phyloP scores from a whole-genome alignment of 176 grass and related monocot species.

The Oryza glaberrima region DNA sequence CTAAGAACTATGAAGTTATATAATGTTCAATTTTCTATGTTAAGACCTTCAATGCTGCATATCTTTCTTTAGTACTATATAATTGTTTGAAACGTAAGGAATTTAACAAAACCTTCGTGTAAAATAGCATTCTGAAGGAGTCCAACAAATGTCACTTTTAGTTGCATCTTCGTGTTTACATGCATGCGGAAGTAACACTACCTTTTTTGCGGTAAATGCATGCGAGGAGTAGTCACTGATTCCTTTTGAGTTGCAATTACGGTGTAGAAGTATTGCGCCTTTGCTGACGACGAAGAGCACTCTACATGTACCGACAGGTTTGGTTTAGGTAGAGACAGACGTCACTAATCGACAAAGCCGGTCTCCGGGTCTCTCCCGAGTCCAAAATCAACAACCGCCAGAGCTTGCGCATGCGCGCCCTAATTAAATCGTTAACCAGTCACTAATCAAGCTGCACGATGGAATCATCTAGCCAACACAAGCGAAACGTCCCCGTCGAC shows the following conservation, averaged over 20 bases:
- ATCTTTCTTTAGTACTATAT: too few relatives aligned
- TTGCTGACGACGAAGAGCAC: not conserved
- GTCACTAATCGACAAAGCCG: not conserved
- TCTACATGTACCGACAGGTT: not conserved
- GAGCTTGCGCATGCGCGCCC: not conserved
- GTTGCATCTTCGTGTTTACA: too few relatives aligned
- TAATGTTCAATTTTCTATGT: too few relatives aligned
- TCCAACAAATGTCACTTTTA: not conserved
- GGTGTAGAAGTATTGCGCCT: not conserved
- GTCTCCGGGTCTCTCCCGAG: constrained; percentile 18
- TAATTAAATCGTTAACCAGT: not conserved
- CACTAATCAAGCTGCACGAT: not conserved
- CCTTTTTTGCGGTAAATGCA: too few relatives aligned
- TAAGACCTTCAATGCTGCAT: too few relatives aligned
- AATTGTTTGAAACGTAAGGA: too few relatives aligned
- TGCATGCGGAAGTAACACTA: not conserved
- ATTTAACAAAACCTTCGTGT: too few relatives aligned
- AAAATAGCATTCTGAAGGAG: not conserved
- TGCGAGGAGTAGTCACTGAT: too few relatives aligned
- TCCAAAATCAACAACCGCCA: not conserved
- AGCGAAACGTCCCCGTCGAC: constrained; percentile 28
- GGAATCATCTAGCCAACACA: not conserved
- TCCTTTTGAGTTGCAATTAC: too few relatives aligned
- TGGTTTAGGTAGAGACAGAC: not conserved
- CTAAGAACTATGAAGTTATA: too few relatives aligned